Conservation (phyloP, 2,329 filamentous ascomycete genomes). For the Trichothecium roseum region DNA sequence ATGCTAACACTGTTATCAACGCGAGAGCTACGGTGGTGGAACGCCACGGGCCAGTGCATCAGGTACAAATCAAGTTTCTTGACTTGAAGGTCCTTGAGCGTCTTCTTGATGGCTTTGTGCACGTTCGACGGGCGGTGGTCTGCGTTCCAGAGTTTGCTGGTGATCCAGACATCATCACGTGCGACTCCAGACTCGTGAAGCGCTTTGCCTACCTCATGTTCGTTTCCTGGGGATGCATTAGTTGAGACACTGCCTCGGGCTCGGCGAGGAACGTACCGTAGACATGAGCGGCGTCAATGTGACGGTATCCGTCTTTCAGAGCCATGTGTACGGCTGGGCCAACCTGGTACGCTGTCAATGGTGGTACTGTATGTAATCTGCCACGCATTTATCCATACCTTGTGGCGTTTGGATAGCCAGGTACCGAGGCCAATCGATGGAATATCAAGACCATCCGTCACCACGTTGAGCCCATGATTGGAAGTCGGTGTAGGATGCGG, state of each 20-base stretch:
- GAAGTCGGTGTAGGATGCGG: too few relatives aligned
- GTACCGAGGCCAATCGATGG: constrained; percentile 4
- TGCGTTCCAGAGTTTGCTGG: constrained; percentile 50
- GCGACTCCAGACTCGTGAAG: constrained; percentile 22
- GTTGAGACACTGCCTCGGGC: background rate
- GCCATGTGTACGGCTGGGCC: constrained; percentile 2
- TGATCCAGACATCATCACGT: constrained; percentile 29
- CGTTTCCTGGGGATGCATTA: constrained; percentile 15
- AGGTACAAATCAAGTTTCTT: constrained; percentile 4
- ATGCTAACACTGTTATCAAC: constrained; percentile 1
- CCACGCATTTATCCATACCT: constrained; percentile 1
- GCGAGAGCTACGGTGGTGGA: background rate
- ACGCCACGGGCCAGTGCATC: constrained; percentile 5
- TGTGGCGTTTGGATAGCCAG: constrained; percentile 2
- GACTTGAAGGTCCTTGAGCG: constrained; percentile 2
- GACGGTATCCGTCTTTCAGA: constrained; percentile 2
- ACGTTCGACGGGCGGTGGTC: constrained; percentile 33
- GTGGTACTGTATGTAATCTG: too few relatives aligned
- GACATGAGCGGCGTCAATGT: constrained; percentile 3
- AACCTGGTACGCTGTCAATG: constrained; percentile 1
- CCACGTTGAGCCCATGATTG: too few relatives aligned
- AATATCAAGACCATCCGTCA: background rate
- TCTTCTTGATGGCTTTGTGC: constrained; percentile 1
- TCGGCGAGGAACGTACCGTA: constrained; percentile 1
- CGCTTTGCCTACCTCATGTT: constrained; percentile 23